Conservation (phyloP, 768 basidiomycete species). For the Lactarius trivialis region DNA sequence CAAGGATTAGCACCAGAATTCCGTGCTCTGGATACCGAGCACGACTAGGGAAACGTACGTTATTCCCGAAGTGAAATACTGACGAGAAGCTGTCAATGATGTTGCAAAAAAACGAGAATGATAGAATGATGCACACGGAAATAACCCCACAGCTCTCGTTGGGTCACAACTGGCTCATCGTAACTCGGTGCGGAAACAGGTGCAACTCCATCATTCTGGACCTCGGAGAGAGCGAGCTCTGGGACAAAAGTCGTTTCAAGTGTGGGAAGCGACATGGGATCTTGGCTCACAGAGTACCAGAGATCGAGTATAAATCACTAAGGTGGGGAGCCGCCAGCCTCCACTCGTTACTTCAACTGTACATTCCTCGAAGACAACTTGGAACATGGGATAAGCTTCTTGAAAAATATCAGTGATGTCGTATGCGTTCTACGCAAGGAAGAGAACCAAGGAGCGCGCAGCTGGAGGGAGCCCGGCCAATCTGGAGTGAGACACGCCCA, state of each 20-base stretch:
- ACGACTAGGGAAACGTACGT: constrained; percentile 38
- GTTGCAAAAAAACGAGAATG: constrained; percentile 35
- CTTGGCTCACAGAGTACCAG: not conserved
- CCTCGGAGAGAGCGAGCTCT: not conserved
- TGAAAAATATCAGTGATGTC: not conserved
- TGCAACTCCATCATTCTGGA: not conserved
- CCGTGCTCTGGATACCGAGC: not conserved
- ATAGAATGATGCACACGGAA: constrained; percentile 44
- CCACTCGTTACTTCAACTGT: not conserved
- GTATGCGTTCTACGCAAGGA: not conserved
- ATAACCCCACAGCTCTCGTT: constrained; percentile 73
- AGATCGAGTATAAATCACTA: not conserved
- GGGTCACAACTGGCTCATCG: constrained; percentile 64
- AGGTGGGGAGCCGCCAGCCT: not conserved
- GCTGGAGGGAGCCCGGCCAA: too few species aligned
- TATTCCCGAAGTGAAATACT: constrained; percentile 83
- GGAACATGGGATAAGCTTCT: not conserved
- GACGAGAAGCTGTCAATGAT: constrained; percentile 2
- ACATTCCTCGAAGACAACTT: not conserved
- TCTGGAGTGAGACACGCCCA: too few species aligned
- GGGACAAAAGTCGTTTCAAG: not conserved
- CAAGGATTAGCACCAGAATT: constrained; percentile 19
- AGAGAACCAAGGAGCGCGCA: not conserved
- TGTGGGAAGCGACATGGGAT: not conserved
- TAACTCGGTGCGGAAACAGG: constrained; percentile 23